Evolutionary conservation across 768 basidiomycete genomes (phyloP), one percentile per base, ranked within the genome.

Genomic region (Paxillus involutus): DNA sequence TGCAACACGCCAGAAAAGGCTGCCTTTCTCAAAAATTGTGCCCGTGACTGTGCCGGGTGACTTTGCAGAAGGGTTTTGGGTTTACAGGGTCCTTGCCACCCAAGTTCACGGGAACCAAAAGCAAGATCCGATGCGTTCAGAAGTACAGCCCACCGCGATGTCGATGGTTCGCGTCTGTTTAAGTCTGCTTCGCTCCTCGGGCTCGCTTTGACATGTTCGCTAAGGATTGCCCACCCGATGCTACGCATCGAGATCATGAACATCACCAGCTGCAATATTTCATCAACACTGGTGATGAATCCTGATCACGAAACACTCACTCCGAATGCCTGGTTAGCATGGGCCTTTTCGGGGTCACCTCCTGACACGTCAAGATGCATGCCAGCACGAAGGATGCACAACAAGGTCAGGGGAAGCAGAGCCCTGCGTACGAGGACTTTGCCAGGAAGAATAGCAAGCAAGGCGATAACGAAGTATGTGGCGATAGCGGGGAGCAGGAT

Each of bases 401-500:
- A 77, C 21, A 80, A 58, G 3, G 77, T 75, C 39, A 80, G 54
- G 8, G 80, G 79, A 13, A 82, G 68, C 29, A 82, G 56, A 9
- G 75, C 75, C 47, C 80, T 56, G 36, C 81, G 78, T 48, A 77
- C 59, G 6, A 63, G 51, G 32, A 45, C 56, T 12, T 44, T 73
- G 67, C 2, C 81, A 80, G 37, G 70, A 63, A 74, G 60, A 29
- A 77, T 65, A 13, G 80, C 78, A 39, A 84, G 74, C 29, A 80
- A 61, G 17, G 81, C 80, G 26, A 75, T 76, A 16, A 64, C 64
- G 68, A 78, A 80, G 63, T 81, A 82, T 53, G 68, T 67, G 14
- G 76, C 49, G 0, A 80, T 26, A 13, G 75, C 64, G 4, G 77
- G 78, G 14, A 77, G 52, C 39, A 80, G 55, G 51, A 73, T 66